These are phyloP conservation scores for Agrocybe praecox DNA, from an alignment of 768 basidiomycete genomes.

Conservation along the genomic window DNA sequence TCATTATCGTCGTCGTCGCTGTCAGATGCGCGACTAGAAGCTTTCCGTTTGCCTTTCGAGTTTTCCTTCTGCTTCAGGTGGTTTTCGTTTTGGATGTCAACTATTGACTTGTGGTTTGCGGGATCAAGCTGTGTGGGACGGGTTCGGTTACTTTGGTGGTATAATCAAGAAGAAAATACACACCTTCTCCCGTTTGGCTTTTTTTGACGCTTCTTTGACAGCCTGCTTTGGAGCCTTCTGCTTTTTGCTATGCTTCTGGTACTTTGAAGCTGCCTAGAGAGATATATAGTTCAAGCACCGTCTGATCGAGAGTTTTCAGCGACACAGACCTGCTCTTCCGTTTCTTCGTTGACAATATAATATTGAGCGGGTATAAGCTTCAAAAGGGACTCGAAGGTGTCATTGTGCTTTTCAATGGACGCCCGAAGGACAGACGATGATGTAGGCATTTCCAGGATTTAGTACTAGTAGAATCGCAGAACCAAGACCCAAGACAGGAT, in stretches of 20 bases:
- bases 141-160: conserved; percentile 1
- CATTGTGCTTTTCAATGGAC: conserved; percentile 84
- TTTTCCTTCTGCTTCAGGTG: conserved; percentile 21
- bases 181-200: conserved; percentile 88
- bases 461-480: neutral
- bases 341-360: conserved; percentile 73
- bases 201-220: conserved; percentile 86
- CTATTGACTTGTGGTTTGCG: conserved; percentile 73
- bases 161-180: conserved; percentile 11
- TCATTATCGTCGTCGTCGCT: conserved; percentile 34
- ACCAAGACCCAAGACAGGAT: too few relatives aligned
- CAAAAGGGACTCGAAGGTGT: conserved; percentile 80
- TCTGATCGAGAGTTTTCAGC: neutral
- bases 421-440: conserved; percentile 46
- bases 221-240: conserved; percentile 82
- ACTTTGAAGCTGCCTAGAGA: conserved; percentile 61
- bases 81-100: conserved; percentile 73
- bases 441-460: conserved; percentile 46
- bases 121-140: conserved; percentile 76
- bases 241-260: conserved; percentile 88
- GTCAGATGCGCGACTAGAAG: conserved; percentile 29
- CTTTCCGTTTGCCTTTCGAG: conserved; percentile 52
- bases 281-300: neutral
- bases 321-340: conserved; percentile 62
- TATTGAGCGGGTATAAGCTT: conserved; percentile 88